Conservation (phyloP, 2,329 filamentous ascomycete species). For the Alternaria triticina region DNA sequence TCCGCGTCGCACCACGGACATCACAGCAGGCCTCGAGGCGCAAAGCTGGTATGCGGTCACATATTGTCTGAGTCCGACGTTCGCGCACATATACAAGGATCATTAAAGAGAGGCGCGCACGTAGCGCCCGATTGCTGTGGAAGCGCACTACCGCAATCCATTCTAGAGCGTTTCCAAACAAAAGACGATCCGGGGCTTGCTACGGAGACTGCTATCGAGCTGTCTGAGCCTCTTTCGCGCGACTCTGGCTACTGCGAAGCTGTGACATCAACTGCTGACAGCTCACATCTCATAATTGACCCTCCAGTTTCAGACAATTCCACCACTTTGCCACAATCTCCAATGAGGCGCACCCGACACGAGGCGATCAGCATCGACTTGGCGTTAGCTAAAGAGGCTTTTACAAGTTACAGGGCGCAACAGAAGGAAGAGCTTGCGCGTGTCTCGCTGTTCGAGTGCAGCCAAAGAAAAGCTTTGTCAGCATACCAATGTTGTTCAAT, state of each 20-base stretch:
- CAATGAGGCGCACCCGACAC: constrained; percentile 15
- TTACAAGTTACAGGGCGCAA: constrained; percentile 31
- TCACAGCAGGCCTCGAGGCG: constrained; percentile 29
- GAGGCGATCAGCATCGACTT: constrained; percentile 27
- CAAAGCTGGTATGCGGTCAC: constrained; percentile 42
- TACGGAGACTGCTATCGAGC: background rate
- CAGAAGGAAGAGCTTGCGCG: constrained; percentile 41
- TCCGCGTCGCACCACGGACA: constrained; percentile 33
- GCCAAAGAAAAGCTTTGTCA: constrained; percentile 40
- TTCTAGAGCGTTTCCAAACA: constrained; percentile 49
- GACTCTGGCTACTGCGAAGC: constrained; percentile 40
- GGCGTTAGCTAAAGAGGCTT: constrained; percentile 35
- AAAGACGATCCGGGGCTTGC: constrained; percentile 47
- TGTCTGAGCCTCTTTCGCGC: constrained; percentile 13
- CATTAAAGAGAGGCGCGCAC: constrained; percentile 37
- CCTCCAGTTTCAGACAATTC: constrained; percentile 10
- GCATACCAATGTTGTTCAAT: constrained; percentile 33
- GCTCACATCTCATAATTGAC: constrained; percentile 13
- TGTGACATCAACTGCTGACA: constrained; percentile 28
- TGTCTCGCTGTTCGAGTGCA: constrained; percentile 40
- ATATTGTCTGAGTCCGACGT: constrained; percentile 35
- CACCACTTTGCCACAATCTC: constrained; percentile 9
- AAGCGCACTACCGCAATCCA: constrained; percentile 46
- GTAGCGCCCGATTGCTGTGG: constrained; percentile 51
- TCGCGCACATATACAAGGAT: constrained; percentile 44